Conservation (phyloP, 148 eudicot genomes). For the Euryodendron excelsum region DNA sequence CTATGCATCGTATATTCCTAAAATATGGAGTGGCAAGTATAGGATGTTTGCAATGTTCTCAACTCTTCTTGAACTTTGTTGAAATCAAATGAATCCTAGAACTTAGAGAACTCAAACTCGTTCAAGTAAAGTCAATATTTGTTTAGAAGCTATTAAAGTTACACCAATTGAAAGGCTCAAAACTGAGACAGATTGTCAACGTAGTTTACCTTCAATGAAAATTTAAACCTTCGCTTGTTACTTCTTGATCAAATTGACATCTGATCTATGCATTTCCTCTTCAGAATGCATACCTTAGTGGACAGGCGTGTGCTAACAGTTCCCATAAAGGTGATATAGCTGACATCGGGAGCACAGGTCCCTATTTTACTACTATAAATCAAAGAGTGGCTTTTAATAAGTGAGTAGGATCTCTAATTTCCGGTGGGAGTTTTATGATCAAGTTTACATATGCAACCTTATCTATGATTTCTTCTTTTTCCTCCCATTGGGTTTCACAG, state of each 20-base stretch:
- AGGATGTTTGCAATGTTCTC: neutral
- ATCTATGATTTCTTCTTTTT: neutral
- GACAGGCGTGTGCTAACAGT: conserved; percentile 27
- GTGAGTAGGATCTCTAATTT: conserved; percentile 17
- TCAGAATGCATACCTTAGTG: conserved; percentile 49
- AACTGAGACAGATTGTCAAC: neutral
- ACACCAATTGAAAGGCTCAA: neutral
- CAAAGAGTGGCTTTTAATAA: conserved; percentile 10
- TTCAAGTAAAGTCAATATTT: neutral
- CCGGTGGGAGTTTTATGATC: neutral
- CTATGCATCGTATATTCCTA: conserved; percentile 29
- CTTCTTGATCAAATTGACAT: neutral
- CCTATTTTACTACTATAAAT: conserved; percentile 20
- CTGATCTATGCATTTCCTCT: conserved; percentile 4
- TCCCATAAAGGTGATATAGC: conserved; percentile 18
- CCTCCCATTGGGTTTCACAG: conserved; percentile 12
- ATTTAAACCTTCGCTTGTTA: neutral
- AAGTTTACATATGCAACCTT: neutral
- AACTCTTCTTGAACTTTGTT: neutral
- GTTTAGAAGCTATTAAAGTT: neutral
- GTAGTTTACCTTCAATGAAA: neutral
- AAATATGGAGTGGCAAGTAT: conserved; percentile 44
- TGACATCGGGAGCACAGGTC: conserved; percentile 13
- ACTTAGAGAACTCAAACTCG: neutral
- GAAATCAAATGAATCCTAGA: neutral